Base-by-base conservation (phyloP, 2,329 filamentous ascomycete genomes). In the Myrmaecium sp. region DNA sequence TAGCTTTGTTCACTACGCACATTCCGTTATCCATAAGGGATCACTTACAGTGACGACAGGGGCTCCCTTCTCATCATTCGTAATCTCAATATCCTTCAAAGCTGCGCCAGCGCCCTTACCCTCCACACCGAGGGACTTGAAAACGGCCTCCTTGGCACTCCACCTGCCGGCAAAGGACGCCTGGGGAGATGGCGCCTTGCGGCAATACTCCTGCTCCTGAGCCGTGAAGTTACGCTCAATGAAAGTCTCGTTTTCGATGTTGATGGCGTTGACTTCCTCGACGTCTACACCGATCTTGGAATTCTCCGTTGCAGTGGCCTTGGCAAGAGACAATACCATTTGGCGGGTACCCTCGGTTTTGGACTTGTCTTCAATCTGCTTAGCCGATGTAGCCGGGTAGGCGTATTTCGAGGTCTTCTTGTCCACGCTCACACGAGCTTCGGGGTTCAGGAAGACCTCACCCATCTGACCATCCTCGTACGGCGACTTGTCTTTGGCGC, bases 81-180 rank as follows among this genome's bases (percentile, higher is more conserved):
- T 54, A 42, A 98, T 86, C 59, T 98, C 91, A 58, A 98, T 98
- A 21, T 95, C 84, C 62, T 76, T 89, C 55, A 98, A 55, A 10
- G 82, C 66, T 32, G 89, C 86, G 37, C 91, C 89, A 6, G 78
- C 84, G 34, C 89, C 89, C 56, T 79, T 74, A 54, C 84, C 77
- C 40, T 67, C 59, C 8, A 95, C 84, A 38, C 84, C 83, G 9
- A 98, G 64, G 19, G 81, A 83, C 69, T 98, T 98, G 67, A 98
- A 98, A 1, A 98, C 84, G 15, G 89, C 89, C 58, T 98, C 89
- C 62, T 98, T 98, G 18, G 89, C 89, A 43, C 77, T 86, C 89
- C 89, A 98, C 40, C 83, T 74, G 26, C 89, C 89, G 4, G 86
- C 82, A 55, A 94, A 98, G 27, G 82, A 91, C 38, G 84, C 80